phyloP scores from a whole-genome alignment of 163 green algal genomes.

The Chlamydomonas reinhardtii region DNA sequence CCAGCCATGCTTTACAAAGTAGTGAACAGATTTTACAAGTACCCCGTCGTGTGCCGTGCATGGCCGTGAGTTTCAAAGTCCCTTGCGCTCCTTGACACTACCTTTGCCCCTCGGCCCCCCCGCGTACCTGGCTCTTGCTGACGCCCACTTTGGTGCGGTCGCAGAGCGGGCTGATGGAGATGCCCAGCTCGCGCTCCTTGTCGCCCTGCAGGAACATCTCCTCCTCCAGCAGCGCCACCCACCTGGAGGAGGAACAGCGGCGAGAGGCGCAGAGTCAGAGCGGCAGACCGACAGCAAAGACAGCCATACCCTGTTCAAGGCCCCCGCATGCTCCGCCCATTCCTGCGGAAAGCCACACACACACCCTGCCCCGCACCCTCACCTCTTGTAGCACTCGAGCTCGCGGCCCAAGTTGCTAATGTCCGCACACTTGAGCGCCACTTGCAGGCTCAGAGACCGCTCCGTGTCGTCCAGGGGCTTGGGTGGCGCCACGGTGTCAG shows the following conservation, averaged over 20 bases:
- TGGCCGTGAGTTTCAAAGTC: too few relatives aligned
- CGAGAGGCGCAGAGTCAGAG: not conserved
- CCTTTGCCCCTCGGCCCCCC: too few relatives aligned
- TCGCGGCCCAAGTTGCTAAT: constrained; percentile 25
- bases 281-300: too few relatives aligned
- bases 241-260: not conserved
- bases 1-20: too few relatives aligned
- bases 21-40: too few relatives aligned
- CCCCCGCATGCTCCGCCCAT: too few relatives aligned
- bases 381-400: constrained; percentile 54
- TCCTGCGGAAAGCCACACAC: too few relatives aligned
- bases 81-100: too few relatives aligned
- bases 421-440: constrained; percentile 49
- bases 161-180: constrained; percentile 28
- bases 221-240: constrained; percentile 31
- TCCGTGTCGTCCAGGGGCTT: constrained; percentile 13
- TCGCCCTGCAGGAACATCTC: constrained; percentile 46
- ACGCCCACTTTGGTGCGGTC: constrained; percentile 38
- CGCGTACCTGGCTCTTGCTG: constrained; percentile 43
- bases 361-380: not conserved
- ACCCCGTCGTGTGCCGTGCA: too few relatives aligned
- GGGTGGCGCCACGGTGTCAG: not conserved
- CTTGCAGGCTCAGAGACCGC: constrained; percentile 14
- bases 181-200: constrained; percentile 17
- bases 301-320: too few relatives aligned